Conservation (phyloP, 2,329 filamentous ascomycete genomes). For the Cordyceps farinosa region DNA sequence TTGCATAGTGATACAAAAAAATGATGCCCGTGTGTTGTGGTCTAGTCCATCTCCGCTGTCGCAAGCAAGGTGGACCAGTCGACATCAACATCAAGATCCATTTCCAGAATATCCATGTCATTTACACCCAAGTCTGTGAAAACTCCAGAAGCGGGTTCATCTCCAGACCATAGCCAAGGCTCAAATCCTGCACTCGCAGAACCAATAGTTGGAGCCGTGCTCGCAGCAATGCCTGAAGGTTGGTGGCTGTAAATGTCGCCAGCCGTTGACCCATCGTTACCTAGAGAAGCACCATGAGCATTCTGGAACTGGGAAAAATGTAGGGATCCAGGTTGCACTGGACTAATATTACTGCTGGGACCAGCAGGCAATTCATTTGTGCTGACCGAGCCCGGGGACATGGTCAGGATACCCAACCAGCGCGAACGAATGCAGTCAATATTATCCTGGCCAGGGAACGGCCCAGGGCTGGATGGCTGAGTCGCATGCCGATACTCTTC, state of each 20-base stretch:
- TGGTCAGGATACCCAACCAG: constrained; percentile 31
- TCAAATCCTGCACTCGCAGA: constrained; percentile 20
- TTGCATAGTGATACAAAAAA: background rate
- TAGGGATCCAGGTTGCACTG: no score
- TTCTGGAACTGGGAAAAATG: background rate
- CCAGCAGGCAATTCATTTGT: background rate
- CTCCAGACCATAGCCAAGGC: constrained; percentile 34
- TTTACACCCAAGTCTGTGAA: constrained; percentile 23
- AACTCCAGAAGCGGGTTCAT: constrained; percentile 25
- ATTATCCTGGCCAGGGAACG: constrained; percentile 23
- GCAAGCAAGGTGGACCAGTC: constrained; percentile 19
- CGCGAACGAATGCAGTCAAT: constrained; percentile 28
- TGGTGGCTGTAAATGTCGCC: background rate
- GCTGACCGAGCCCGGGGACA: background rate
- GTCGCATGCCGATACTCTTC: constrained; percentile 26
- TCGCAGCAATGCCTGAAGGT: background rate
- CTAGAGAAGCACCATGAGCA: background rate
- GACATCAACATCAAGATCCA: constrained; percentile 29
- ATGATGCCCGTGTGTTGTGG: background rate
- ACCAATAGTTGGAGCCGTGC: constrained; percentile 1
- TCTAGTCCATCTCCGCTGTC: background rate
- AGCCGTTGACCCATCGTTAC: background rate
- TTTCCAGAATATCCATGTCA: constrained; percentile 15
- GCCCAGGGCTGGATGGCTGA: constrained; percentile 30
- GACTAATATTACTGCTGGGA: background rate